Conservation (phyloP, 139 green algal genomes). For the Asterochloris erici region DNA sequence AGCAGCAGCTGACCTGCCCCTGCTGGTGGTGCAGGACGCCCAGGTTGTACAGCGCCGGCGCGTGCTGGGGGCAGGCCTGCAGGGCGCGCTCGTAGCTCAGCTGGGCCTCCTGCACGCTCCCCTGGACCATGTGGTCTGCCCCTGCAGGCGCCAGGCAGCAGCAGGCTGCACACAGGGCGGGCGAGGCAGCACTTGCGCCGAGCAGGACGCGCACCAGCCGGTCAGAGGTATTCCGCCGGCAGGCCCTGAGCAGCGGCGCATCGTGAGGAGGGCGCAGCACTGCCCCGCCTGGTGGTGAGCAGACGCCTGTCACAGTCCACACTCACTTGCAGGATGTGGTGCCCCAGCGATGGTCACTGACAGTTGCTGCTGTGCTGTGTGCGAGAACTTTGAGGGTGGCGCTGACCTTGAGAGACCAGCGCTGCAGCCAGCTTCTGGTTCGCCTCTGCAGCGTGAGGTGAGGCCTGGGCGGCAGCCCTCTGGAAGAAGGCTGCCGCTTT, state of each 20-base stretch:
- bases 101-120: constrained; percentile 42
- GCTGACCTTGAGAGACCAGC: constrained; percentile 77
- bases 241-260: no score
- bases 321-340: no score
- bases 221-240: no score
- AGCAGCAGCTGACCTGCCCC: neutral
- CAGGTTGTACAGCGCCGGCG: constrained; percentile 75
- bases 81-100: constrained; percentile 57
- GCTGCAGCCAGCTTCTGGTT: constrained; percentile 64
- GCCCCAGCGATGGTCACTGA: no score
- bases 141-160: constrained; percentile 17
- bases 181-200: neutral
- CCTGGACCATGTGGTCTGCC: constrained; percentile 68
- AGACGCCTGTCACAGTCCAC: no score
- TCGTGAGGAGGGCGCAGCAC: no score
- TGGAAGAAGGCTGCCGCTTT: constrained; percentile 44
- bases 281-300: no score
- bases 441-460: constrained; percentile 11
- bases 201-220: neutral
- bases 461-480: constrained; percentile 6
- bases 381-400: no score
- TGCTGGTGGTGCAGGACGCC: constrained; percentile 49
- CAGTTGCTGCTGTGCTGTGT: no score
- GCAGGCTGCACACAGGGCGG: neutral
- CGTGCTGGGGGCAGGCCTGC: constrained; percentile 40